phyloP scores from a whole-genome alignment of 1,139 yeast genomes.

The Saccharomycopsis crataegensis region DNA sequence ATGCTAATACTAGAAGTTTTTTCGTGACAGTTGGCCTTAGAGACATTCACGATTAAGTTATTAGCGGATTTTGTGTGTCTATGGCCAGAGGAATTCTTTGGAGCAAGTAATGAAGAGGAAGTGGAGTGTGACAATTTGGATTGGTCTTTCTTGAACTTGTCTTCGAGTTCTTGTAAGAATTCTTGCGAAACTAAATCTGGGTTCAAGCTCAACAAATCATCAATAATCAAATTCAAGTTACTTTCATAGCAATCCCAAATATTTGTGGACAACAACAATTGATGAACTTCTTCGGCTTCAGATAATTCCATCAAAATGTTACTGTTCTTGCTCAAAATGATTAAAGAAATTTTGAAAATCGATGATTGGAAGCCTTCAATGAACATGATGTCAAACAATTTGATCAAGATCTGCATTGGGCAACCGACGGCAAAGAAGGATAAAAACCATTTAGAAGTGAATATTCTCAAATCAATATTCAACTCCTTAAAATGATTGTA shows the following conservation, averaged over 20 bases:
- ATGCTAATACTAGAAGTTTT: background rate
- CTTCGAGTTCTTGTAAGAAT: constrained; percentile 9
- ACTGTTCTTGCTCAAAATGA: constrained; percentile 45
- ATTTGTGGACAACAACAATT: constrained; percentile 51
- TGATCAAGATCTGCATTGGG: constrained; percentile 44
- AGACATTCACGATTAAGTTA: constrained; percentile 5
- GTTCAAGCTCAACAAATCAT: constrained; percentile 30
- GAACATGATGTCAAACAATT: constrained; percentile 46
- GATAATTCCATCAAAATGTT: constrained; percentile 43
- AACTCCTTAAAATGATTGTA: constrained; percentile 37
- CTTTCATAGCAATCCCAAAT: constrained; percentile 39
- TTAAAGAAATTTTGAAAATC: constrained; percentile 51
- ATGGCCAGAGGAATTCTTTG: constrained; percentile 5
- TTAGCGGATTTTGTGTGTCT: constrained; percentile 3
- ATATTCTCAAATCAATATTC: constrained; percentile 38
- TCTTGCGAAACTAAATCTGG: constrained; percentile 11
- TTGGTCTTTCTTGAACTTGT: constrained; percentile 7
- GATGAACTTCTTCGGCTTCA: constrained; percentile 57
- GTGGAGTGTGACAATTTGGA: background rate
- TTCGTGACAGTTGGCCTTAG: background rate
- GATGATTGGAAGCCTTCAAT: constrained; percentile 64
- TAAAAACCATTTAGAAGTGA: constrained; percentile 59
- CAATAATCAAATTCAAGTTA: constrained; percentile 41
- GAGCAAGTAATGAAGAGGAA: background rate
- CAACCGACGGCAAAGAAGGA: constrained; percentile 58